Base-by-base conservation (phyloP, 306 rosid genomes). In the Dryas octopetala region DNA sequence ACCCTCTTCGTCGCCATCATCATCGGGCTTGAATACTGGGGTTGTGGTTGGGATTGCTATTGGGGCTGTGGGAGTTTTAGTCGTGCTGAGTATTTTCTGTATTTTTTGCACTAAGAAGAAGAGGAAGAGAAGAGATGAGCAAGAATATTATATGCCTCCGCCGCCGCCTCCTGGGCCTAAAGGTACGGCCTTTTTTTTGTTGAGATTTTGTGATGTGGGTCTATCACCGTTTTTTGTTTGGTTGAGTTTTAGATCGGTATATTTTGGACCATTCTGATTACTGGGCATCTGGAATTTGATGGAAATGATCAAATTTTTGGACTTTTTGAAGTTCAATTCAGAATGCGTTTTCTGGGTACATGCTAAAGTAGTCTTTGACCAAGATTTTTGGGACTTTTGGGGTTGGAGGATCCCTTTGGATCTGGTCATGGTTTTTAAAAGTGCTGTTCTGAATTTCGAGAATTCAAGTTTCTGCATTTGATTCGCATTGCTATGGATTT, bases 81-180 rank as follows among this genome's bases (percentile, higher is more conserved):
- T 85, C 47, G 83, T 92, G 53, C 41, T 96, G 48, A 88, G 88
- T 75, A 10, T 90, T 58, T 73, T 81, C 32, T 90, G 88, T 80
- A 60, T 96, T 32, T 92, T 88, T 71, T 79, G 89, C 43, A 68
- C 81, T 14, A 96, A 85, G 87, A 92, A 88, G 88, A 93, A 86
- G 83, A 88, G 85, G 85, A 89, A 93, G 62, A 89, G 91, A 61
- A 80, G 80, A 53, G 86, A 75, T 32, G 91, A 88, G 43, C 90
- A 85, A 43, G 88, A 15, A 15, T 78, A 86, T 75, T 86, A 89
- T 73, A 80, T 58, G 46, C 97, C 86, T 12, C 91, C 86, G 7
- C 87, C 87, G n/a, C 89, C 79, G 57, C 82, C 88, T 16, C 70
- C 79, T 26, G 81, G 83, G 57, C 90, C 84, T 62, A 96, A 96